Percentiles rank a stretch among this genome's conserved stretches.
Conservation (phyloP, 306 rosid genomes). For the Citrullus mucosospermus region DNA sequence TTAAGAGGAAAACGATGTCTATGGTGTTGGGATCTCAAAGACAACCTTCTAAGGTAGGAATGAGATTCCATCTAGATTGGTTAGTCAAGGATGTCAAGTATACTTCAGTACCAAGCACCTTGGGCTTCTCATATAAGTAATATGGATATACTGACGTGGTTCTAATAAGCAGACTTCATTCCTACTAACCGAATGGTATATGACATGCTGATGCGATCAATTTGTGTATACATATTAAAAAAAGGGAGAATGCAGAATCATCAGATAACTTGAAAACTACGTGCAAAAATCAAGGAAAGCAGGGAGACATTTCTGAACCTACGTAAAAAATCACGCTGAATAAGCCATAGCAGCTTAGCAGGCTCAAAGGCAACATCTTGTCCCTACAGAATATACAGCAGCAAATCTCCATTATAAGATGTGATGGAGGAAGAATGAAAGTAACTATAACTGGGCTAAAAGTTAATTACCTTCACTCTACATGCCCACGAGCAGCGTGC, state of each 20-base stretch:
- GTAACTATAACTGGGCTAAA: neutral
- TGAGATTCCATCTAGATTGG: neutral
- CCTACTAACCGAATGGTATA: neutral
- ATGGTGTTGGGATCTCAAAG: neutral
- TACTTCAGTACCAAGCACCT: neutral
- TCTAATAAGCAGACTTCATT: neutral
- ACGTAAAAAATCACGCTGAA: conserved; percentile 98
- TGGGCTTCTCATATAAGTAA: neutral
- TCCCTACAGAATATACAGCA: conserved; percentile 47
- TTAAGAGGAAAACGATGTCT: neutral
- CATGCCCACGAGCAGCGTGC: conserved; percentile 22
- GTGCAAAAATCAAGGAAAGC: neutral
- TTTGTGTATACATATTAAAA: neutral
- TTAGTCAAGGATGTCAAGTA: neutral
- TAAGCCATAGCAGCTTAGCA: conserved; percentile 95
- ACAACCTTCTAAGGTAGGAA: neutral
- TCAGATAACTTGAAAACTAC: neutral
- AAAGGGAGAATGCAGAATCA: neutral
- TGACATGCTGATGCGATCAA: neutral
- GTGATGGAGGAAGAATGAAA: neutral
- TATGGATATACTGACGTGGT: neutral
- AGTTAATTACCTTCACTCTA: conserved; percentile 94
- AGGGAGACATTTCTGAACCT: conserved; percentile 22
- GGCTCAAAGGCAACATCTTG: conserved; percentile 98
- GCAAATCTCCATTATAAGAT: neutral